Conservation (phyloP, 108 stramenopile genomes). For the Discostella stelligeroides region DNA sequence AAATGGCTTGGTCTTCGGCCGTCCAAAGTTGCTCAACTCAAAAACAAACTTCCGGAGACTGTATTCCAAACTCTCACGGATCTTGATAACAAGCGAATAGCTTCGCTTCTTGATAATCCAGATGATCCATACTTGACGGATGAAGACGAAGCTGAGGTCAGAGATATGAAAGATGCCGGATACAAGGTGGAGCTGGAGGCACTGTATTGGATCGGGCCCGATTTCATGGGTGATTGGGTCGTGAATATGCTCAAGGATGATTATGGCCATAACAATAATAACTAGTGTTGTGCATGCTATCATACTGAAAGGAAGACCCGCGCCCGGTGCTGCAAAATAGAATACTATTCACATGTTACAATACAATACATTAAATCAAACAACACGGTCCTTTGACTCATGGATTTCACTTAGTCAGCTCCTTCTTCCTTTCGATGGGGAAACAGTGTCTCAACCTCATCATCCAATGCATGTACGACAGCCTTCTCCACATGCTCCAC, state of each 20-base stretch:
- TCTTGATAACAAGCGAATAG: constrained; percentile 61
- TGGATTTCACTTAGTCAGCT: not conserved
- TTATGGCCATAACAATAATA: not conserved
- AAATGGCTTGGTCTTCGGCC: constrained; percentile 84
- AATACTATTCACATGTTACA: too few species aligned
- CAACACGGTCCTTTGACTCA: not conserved
- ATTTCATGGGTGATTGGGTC: constrained; percentile 53
- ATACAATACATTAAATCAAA: not conserved
- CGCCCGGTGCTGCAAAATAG: too few species aligned
- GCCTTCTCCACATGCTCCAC: constrained; percentile 36
- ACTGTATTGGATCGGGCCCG: constrained; percentile 79
- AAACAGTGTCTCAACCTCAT: constrained; percentile 48
- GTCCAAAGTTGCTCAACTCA: constrained; percentile 47
- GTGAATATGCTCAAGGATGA: constrained; percentile 26
- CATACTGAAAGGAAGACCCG: not conserved
- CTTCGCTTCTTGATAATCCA: constrained; percentile 47
- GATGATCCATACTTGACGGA: constrained; percentile 35
- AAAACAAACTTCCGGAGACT: constrained; percentile 26
- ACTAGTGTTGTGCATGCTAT: not conserved
- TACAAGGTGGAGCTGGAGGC: constrained; percentile 85
- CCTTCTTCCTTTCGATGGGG: constrained; percentile 31
- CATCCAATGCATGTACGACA: constrained; percentile 40
- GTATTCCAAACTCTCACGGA: constrained; percentile 65
- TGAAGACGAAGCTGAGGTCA: constrained; percentile 51
- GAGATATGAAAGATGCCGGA: constrained; percentile 50